phyloP scores from a whole-genome alignment of 495 filamentous ascomycete species.

The Lichina pygmaea region DNA sequence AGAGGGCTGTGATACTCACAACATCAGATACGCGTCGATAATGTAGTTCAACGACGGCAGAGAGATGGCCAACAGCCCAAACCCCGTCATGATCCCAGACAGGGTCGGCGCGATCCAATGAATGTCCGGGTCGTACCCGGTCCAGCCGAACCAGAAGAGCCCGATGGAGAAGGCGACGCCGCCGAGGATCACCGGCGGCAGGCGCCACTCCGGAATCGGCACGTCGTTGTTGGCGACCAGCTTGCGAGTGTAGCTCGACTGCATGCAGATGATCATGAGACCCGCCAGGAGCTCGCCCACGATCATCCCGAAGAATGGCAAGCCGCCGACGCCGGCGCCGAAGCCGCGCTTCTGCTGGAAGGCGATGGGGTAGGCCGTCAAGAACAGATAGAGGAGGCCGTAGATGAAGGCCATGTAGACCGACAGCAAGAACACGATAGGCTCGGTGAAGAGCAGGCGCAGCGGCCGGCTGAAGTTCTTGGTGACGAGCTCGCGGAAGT shows the following conservation, averaged over 20 bases:
- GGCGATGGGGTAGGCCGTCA: slow-evolving; percentile 18
- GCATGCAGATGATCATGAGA: slow-evolving; percentile 9
- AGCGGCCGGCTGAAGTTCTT: slow-evolving; percentile 72
- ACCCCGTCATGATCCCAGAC: slow-evolving; percentile 31
- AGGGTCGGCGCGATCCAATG: slow-evolving; percentile 69
- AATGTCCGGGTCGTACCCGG: slow-evolving; percentile 30
- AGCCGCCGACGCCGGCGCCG: slow-evolving; percentile 14
- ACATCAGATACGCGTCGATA: slow-evolving; percentile 70
- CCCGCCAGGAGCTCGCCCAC: slow-evolving; percentile 16
- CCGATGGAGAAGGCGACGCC: slow-evolving; percentile 46
- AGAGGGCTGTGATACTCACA: slow-evolving; percentile 19
- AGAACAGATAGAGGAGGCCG: slow-evolving; percentile 18
- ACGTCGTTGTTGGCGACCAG: slow-evolving; percentile 43
- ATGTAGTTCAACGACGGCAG: slow-evolving; percentile 67
- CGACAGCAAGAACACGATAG: slow-evolving; percentile 45
- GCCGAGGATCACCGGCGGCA: slow-evolving; percentile 52
- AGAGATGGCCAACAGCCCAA: slow-evolving; percentile 54
- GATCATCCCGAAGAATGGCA: slow-evolving; percentile 19
- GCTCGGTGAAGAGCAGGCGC: slow-evolving; percentile 53
- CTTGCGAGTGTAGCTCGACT: slow-evolving; percentile 23
- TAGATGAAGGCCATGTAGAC: slow-evolving; percentile 44
- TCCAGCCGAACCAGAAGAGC: slow-evolving; percentile 80
- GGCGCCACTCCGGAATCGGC: slow-evolving; percentile 65
- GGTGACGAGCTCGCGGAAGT: slow-evolving; percentile 45
- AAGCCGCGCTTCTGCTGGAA: slow-evolving; percentile 16